Evolutionary conservation across 352 stramenopile species (phyloP), one percentile per base, ranked within the genome.

Genomic region (Globisporangium cystogenes): DNA sequence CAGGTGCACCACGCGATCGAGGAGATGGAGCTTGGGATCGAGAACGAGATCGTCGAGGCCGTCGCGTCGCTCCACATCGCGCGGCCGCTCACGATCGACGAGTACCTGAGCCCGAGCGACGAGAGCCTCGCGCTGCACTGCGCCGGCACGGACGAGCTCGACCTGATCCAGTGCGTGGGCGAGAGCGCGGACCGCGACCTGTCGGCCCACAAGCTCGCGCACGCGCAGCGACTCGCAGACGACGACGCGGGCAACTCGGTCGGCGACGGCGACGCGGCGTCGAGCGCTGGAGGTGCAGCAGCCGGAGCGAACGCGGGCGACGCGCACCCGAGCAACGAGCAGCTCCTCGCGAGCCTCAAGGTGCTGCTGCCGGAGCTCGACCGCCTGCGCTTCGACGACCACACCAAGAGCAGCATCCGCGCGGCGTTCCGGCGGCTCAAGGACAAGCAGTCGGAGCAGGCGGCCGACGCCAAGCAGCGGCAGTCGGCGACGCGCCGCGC

Each of bases 391-490:
- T 82, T 82, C 43, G 72, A 82, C 31, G 72, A 82, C 36, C 72
- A 77, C 57, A 73, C 72, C 23, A 82, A 82, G 62, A 79, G 72
- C 47, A 82, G 72, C 41, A 82, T 82, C 51, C 72, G 72, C n/a
- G 35, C 52, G 5, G 74, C 67, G 31, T 82, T 79, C 55, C 72
- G 72, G 7, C 69, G 68, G 40, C 62, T 82, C 5, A 82, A 77
- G 45, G 69, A 82, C 20, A 50, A 51, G 0, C 48, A 55, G 26
- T 37, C 39, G 5, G 37, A 60, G 46, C 45, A 49, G 12, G 33
- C 40, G 24, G 23, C 1, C 0, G 55, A 61, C 18, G 40, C 33
- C 18, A 54, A 55, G 47, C 55, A 60, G 39, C 54, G 54, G 27
- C 54, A 61, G 40, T 26, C 40, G 40, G 40, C 40, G 20, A 45